Evolutionary conservation across 768 basidiomycete genomes (phyloP), one percentile per base, ranked within the genome.

Genomic region (Termitomyces titanicus): DNA sequence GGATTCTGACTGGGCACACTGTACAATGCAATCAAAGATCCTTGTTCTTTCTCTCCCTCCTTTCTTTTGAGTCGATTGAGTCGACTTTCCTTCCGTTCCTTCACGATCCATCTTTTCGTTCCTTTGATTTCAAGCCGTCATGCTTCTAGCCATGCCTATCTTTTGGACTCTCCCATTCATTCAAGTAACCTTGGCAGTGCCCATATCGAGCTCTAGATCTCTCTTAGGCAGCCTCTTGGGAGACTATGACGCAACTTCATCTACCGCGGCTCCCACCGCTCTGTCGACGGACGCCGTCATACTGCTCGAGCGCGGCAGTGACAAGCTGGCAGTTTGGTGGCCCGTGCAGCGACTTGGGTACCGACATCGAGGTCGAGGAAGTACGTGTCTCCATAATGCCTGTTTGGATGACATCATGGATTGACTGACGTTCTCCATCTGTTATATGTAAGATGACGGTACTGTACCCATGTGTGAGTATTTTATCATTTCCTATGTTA

Each of bases 1-100:
- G 0, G 81, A 85, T 6, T 72, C 74, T 5, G 83, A 87, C 63
- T 98, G 94, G 94, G 69, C 73, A 34, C n/a, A n/a, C n/a, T n/a
- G 29, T 12, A n/a, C 17, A 8, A 15, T 44, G 43, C 25, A 25
- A n/a, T n/a, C 25, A n/a, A 24, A 15, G 25, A 27, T 42, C 40
- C 25, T 42, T 22, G 15, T 42, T 24, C n/a, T 20, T 46, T 2
- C n/a, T n/a, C 9, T 17, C 11, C 10, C 9, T 29, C 13, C 8
- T 8, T 15, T 10, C 10, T 2, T 8, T 17, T 20, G 9, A 13
- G 22, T 24, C 47, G 4, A 47, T 35, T 1, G 9, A 47, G 9
- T 35, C 10, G 22, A 35, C 15, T 13, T 42, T 4, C 4, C 20
- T 34, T 24, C 17, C 15, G 8, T 35, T 35, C 33, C 15, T 34